Percentiles rank a stretch among this genome's conserved stretches.
Evolutionary conservation across 768 basidiomycete species (phyloP).

Genomic region (Pulveroboletus ravenelii): DNA sequence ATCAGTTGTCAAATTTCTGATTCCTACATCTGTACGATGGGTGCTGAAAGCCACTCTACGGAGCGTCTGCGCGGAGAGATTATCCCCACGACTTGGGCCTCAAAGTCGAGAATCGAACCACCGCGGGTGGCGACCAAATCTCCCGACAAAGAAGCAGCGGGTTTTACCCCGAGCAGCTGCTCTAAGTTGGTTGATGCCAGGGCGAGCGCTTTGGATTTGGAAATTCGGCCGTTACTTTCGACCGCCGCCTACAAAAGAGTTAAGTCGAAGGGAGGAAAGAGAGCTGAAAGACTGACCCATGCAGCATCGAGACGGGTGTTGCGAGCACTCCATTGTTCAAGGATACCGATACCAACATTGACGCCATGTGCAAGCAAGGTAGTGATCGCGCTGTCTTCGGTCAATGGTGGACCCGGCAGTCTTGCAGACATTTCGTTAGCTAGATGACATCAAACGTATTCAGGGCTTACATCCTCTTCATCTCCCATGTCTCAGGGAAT

Average conservation of each 20-base stretch:
- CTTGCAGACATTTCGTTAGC: constrained; percentile 16
- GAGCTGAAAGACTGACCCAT: constrained; percentile 54
- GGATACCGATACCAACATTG: constrained; percentile 63
- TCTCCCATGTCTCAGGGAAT: constrained; percentile 72
- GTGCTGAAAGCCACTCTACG: constrained; percentile 47
- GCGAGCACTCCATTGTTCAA: constrained; percentile 66
- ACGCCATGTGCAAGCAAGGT: constrained; percentile 65
- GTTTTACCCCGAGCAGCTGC: constrained; percentile 33
- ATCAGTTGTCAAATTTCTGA: constrained; percentile 4
- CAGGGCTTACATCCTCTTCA: constrained; percentile 31
- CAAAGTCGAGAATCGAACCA: constrained; percentile 47
- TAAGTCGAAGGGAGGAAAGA: constrained; percentile 19
- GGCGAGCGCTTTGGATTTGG: constrained; percentile 45
- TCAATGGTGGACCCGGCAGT: constrained; percentile 30
- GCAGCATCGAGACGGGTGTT: constrained; percentile 76
- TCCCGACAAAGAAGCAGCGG: constrained; percentile 19
- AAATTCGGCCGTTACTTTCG: constrained; percentile 35
- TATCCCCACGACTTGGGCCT: constrained; percentile 48
- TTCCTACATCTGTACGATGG: constrained; percentile 1
- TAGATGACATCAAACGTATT: not conserved
- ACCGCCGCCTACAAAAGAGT: constrained; percentile 34
- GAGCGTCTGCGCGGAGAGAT: constrained; percentile 43
- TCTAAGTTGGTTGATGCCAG: constrained; percentile 54
- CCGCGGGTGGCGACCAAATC: constrained; percentile 58
- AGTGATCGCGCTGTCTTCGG: constrained; percentile 49